phyloP scores from a whole-genome alignment of 192 early-diverging fungal genomes.

The Chytriomyces sp. region DNA sequence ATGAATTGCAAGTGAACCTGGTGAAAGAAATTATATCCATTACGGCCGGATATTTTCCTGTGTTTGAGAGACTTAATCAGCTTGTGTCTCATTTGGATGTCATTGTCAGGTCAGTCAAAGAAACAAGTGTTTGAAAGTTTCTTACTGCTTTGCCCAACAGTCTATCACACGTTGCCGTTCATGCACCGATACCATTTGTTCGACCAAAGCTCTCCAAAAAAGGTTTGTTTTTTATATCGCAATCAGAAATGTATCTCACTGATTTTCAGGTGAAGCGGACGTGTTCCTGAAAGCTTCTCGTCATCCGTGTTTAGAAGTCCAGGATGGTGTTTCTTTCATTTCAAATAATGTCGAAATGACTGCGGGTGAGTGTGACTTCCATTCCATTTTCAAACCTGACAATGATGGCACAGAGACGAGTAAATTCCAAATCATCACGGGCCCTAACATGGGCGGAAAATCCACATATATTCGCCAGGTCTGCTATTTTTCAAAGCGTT shows the following conservation, averaged over 20 bases:
- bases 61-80: conserved; percentile 78
- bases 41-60: conserved; percentile 81
- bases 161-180: conserved; percentile 76
- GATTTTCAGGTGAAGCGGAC: conserved; percentile 60
- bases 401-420: conserved; percentile 34
- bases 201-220: conserved; percentile 71
- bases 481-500: conserved; percentile 2
- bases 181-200: conserved; percentile 83
- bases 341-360: conserved; percentile 86
- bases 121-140: background rate
- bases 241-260: background rate
- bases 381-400: background rate
- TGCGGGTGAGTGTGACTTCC: conserved; percentile 52
- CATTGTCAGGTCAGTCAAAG: conserved; percentile 65
- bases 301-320: conserved; percentile 94
- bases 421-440: conserved; percentile 88
- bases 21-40: conserved; percentile 90
- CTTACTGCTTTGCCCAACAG: conserved; percentile 56
- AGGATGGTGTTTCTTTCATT: conserved; percentile 91
- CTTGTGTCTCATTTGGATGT: conserved; percentile 86
- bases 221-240: conserved; percentile 39
- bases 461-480: conserved; percentile 95
- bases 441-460: conserved; percentile 99
- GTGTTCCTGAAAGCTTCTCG: conserved; percentile 73
- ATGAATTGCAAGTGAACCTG: conserved; percentile 69